A percentile compares a stretch with the other conserved stretches of the same genome.
Conservation (phyloP, 768 basidiomycete species). For the Mycena latifolia region DNA sequence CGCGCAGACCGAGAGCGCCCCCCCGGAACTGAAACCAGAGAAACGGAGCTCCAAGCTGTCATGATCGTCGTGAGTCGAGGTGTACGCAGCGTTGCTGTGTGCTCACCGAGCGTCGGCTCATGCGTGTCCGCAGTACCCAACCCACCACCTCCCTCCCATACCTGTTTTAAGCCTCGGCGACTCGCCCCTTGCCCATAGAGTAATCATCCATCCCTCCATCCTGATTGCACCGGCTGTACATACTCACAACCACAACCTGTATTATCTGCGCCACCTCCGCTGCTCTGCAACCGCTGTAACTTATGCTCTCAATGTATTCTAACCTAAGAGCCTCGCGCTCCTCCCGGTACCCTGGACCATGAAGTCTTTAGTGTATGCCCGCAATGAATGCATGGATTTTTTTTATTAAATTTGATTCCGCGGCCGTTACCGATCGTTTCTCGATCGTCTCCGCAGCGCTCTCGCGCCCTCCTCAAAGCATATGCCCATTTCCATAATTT, state of each 20-base stretch:
- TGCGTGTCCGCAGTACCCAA: too few relatives aligned
- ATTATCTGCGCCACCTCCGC: slow-evolving; percentile 8
- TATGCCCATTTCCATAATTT: too few relatives aligned
- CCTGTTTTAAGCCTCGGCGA: background rate
- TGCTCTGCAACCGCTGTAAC: background rate
- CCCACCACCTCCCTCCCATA: too few relatives aligned
- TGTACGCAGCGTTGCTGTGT: background rate
- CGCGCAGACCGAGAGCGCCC: slow-evolving; percentile 10
- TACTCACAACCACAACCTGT: slow-evolving; percentile 6
- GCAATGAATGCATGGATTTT: too few relatives aligned
- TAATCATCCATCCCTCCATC: too few relatives aligned
- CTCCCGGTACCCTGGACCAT: background rate
- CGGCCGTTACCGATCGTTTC: too few relatives aligned
- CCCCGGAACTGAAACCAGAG: background rate
- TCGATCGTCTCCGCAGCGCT: too few relatives aligned
- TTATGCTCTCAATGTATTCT: background rate
- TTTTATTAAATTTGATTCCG: too few relatives aligned
- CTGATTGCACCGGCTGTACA: background rate
- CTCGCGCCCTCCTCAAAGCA: too few relatives aligned
- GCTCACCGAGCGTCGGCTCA: too few relatives aligned
- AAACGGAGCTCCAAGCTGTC: background rate
- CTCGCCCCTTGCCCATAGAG: background rate
- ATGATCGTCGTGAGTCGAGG: slow-evolving; percentile 19
- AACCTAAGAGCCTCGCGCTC: slow-evolving; percentile 4
- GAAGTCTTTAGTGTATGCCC: too few relatives aligned